A percentile compares a stretch with the other conserved stretches of the same genome.
phyloP scores from a whole-genome alignment of 1,284 basidiomycete species.

The Cutaneotrichosporon sp. region DNA sequence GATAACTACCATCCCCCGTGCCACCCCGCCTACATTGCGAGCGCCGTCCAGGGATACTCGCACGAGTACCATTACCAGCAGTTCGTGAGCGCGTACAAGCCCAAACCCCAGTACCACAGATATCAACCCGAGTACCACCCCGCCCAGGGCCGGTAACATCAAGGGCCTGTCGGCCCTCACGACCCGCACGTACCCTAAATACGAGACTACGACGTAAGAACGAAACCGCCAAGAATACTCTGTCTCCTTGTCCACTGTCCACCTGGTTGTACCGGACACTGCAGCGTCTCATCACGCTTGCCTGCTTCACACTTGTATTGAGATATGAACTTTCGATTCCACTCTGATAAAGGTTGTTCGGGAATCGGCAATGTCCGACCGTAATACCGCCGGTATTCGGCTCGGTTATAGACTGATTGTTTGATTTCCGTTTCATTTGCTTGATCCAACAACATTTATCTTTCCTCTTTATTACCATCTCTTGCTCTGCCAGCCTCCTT shows the following conservation, averaged over 20 bases:
- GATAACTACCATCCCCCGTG: not conserved
- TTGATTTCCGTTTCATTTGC: not conserved
- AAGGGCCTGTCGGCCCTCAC: not conserved
- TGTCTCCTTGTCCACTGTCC: not conserved
- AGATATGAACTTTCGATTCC: not conserved
- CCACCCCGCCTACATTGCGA: not conserved
- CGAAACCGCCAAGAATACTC: not conserved
- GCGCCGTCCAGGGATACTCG: not conserved
- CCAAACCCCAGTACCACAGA: not conserved
- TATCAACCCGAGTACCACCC: not conserved
- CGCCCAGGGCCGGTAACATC: not conserved
- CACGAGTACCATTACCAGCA: not conserved
- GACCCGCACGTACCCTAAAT: not conserved
- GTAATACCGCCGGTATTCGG: not conserved
- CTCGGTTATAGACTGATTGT: not conserved
- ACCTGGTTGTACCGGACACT: slow-evolving; percentile 1
- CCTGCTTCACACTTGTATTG: slow-evolving; percentile 2
- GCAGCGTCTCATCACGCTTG: slow-evolving; percentile 2
- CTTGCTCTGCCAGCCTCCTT: not conserved
- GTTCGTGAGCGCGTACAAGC: slow-evolving; percentile 1
- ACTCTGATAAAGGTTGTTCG: not conserved
- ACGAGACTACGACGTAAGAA: not conserved
- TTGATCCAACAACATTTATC: no score
- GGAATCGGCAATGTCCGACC: not conserved
- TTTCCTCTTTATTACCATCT: not conserved